Evolutionary conservation across 106 monocot genomes (phyloP).

Genomic region (Vanilla planifolia): DNA sequence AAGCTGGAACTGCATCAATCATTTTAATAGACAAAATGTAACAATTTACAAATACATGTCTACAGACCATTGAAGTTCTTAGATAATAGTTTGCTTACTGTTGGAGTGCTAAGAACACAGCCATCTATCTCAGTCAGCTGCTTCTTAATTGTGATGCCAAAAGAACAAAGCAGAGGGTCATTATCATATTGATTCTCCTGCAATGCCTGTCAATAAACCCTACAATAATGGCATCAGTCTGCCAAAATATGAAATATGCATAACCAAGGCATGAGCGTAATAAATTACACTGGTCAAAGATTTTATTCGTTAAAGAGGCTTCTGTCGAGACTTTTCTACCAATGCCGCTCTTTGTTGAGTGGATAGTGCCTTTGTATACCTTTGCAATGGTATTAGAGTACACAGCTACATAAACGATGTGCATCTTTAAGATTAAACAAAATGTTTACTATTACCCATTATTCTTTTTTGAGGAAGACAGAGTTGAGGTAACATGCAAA

Average conservation of each 20-base stretch:
- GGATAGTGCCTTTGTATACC: conserved; percentile 70
- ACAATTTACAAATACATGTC: background rate
- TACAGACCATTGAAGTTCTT: too few species aligned
- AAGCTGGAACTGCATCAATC: background rate
- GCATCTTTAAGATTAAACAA: background rate
- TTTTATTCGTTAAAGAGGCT: conserved; percentile 53
- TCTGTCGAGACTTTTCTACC: conserved; percentile 70
- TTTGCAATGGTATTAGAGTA: conserved; percentile 53
- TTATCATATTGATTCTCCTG: conserved; percentile 55
- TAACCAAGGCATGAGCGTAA: too few species aligned
- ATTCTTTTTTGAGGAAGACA: too few species aligned
- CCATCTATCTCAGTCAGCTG: conserved; percentile 43
- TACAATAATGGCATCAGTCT: background rate
- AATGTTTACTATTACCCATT: too few species aligned
- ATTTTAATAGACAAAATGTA: background rate
- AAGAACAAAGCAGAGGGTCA: conserved; percentile 47
- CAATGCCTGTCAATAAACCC: conserved; percentile 40
- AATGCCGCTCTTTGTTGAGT: conserved; percentile 49
- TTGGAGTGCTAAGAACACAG: conserved; percentile 65
- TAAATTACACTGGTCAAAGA: conserved; percentile 40
- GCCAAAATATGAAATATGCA: background rate
- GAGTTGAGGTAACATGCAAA: too few species aligned
- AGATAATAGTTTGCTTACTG: conserved; percentile 23
- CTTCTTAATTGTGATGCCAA: conserved; percentile 65
- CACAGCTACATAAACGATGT: conserved; percentile 44